Evolutionary conservation across 1,139 yeast species (phyloP).

Genomic region (Spathaspora sp.): DNA sequence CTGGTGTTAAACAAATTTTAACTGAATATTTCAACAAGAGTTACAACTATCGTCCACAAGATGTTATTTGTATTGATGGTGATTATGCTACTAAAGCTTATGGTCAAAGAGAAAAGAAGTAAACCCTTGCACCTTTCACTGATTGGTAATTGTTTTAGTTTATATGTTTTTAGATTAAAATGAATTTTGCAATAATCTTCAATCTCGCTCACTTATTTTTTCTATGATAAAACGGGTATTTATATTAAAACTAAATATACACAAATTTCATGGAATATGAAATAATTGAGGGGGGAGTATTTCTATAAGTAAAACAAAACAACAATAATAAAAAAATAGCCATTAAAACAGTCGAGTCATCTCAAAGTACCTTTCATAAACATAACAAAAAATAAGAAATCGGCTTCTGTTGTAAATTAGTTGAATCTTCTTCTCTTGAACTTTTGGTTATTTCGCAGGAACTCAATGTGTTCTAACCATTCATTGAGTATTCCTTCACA

Average conservation of each 20-base stretch:
- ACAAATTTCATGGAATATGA: neutral
- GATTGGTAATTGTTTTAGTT: neutral
- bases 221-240: slow-evolving; percentile 1
- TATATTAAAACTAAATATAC: slow-evolving; percentile 4
- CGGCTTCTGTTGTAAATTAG: too few relatives aligned
- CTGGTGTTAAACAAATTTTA: slow-evolving; percentile 66
- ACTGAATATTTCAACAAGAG: slow-evolving; percentile 61
- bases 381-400: slow-evolving; percentile 1
- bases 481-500: slow-evolving; percentile 4
- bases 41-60: slow-evolving; percentile 69
- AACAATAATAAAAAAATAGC: slow-evolving; percentile 2
- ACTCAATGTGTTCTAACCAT: slow-evolving; percentile 4
- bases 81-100: slow-evolving; percentile 70
- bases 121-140: neutral
- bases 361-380: slow-evolving; percentile 7
- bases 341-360: slow-evolving; percentile 12
- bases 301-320: slow-evolving; percentile 7
- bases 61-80: slow-evolving; percentile 70
- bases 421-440: neutral
- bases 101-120: slow-evolving; percentile 11
- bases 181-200: neutral
- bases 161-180: neutral
- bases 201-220: too few relatives aligned
- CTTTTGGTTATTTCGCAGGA: slow-evolving; percentile 7
- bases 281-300: slow-evolving; percentile 7